Percentiles rank a stretch among this genome's conserved stretches.
phyloP scores from a whole-genome alignment of 2,329 filamentous ascomycete genomes.

The Cladosporium sp. region DNA sequence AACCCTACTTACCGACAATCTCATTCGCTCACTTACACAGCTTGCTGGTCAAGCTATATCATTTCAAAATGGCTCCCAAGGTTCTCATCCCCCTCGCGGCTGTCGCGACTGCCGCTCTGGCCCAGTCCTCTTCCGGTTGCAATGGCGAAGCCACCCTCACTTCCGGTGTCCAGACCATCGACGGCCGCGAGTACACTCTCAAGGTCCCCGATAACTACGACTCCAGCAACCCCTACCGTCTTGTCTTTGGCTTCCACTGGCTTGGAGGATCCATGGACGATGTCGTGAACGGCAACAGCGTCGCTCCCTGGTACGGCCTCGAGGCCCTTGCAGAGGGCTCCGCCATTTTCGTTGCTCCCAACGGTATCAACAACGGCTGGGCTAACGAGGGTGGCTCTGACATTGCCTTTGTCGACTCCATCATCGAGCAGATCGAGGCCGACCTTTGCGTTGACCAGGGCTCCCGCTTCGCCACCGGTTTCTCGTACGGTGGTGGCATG shows the following conservation, averaged over 20 bases:
- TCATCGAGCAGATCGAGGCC: conserved; percentile 12
- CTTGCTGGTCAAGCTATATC: conserved; percentile 8
- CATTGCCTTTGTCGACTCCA: conserved; percentile 8
- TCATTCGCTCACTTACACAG: background rate
- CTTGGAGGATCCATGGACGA: conserved; percentile 6
- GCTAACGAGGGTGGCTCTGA: conserved; percentile 4
- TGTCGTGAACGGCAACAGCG: conserved; percentile 12
- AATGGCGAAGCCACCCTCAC: conserved; percentile 1
- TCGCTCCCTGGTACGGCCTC: conserved; percentile 6
- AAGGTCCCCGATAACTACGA: conserved; percentile 12
- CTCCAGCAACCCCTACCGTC: conserved; percentile 9
- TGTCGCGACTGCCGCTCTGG: conserved; percentile 3
- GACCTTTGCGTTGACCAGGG: conserved; percentile 11
- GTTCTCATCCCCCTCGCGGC: conserved; percentile 7
- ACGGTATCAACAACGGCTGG: conserved; percentile 10
- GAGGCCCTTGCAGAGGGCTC: conserved; percentile 9
- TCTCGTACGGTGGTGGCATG: conserved; percentile 6
- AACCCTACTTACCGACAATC: background rate
- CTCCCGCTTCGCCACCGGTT: background rate
- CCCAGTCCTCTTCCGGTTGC: conserved; percentile 3
- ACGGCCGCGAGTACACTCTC: conserved; percentile 9
- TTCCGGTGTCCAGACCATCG: background rate
- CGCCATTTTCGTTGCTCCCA: conserved; percentile 10
- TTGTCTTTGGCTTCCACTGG: conserved; percentile 12
- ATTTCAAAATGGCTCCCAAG: conserved; percentile 7